These are phyloP conservation scores for Juglanconis sp. DNA, from an alignment of 2,329 filamentous ascomycete species.

Conservation along the genomic window DNA sequence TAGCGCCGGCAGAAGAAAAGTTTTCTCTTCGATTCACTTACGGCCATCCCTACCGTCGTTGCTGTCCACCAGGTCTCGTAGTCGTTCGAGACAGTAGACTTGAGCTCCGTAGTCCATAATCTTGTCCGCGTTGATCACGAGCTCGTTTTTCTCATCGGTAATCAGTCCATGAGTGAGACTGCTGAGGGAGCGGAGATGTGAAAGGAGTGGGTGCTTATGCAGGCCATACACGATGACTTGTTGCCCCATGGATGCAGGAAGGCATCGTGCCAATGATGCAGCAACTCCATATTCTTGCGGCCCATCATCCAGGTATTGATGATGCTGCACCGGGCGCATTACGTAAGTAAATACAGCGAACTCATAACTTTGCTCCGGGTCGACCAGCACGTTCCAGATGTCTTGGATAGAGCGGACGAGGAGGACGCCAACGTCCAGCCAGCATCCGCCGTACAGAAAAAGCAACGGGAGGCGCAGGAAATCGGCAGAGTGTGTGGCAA, in stretches of 20 bases:
- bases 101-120: slow-evolving; percentile 20
- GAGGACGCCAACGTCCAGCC: not conserved
- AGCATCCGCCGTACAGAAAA: not conserved
- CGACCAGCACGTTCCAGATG: not conserved
- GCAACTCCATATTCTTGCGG: not conserved
- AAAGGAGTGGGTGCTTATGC: not conserved
- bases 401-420: not conserved
- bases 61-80: not conserved
- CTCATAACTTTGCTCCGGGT: not conserved
- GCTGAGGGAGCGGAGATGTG: not conserved
- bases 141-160: not conserved
- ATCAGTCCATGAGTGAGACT: not conserved
- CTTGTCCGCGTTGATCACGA: slow-evolving; percentile 14
- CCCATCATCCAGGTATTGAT: slow-evolving; percentile 1
- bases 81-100: not conserved
- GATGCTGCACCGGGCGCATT: not conserved
- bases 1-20: not conserved
- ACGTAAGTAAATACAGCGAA: slow-evolving; percentile 1
- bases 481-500: not conserved
- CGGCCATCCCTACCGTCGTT: not conserved
- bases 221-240: not conserved
- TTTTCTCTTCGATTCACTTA: not conserved
- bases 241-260: not conserved
- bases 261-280: not conserved
- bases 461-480: not conserved